Base-by-base conservation (phyloP, 2,329 filamentous ascomycete genomes). In the Exophiala alcalophila region DNA sequence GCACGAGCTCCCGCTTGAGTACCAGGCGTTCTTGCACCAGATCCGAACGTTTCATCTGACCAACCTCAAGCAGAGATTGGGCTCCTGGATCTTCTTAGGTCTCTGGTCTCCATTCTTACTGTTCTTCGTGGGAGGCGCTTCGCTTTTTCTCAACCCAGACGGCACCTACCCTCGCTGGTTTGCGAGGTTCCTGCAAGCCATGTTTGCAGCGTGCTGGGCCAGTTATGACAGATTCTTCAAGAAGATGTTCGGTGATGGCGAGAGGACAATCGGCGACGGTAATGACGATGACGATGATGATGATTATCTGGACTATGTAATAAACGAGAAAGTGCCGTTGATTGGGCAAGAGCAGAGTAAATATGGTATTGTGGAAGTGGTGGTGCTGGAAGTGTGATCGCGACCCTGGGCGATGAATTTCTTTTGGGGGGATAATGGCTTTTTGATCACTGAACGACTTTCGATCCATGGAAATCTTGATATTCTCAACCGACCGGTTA, bases 201-300 rank as follows among this genome's bases (percentile, higher is more conserved):
- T 84, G 2, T 80, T 84, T 45, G 71, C 66, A 2, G 60, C 71
- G 0, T 64, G 81, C 54, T 90, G 84, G 85, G 57, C 54, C 31
- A 73, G 65, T 32, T 87, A 89, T 65, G 84, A 88, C 65, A 47
- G 37, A 0, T 59, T 78, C 12, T 83, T 84, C 53, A 82, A 79
- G 62, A 68, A 65, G 1, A 27, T 83, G 0, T 96, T 94, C 70
- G 91, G 91, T 1, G 86, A 97, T 59, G 92, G 92, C 0, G 91
- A 97, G 71, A 77, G 78, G 55, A 81, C 77, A 1, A 58, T 71
- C 14, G 56, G 54, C 5, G 47, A 54, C 26, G 25, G 12, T 5
- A 40, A 47, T 5, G 47, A 49, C 19, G 38, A 37, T 37, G 34
- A 40, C 28, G 31, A 36, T 19, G 24, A 23, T 14, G 47, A 45